phyloP scores from a whole-genome alignment of 1,284 basidiomycete genomes.

The Ganoderma lingzhi region DNA sequence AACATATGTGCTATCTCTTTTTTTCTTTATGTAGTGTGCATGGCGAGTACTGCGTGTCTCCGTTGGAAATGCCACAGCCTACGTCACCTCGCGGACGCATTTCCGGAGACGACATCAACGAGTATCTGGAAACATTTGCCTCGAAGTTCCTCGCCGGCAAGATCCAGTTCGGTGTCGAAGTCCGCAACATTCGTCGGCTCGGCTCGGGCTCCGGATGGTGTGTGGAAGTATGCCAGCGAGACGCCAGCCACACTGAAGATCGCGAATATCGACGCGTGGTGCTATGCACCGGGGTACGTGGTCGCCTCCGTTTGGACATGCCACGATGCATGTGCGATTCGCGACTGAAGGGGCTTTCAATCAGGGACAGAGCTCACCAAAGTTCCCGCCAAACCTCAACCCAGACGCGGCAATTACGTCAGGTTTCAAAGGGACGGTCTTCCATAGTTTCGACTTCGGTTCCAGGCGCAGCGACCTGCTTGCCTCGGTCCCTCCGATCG shows the following conservation, averaged over 20 bases:
- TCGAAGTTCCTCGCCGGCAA: slow-evolving; percentile 52
- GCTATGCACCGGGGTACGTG: slow-evolving; percentile 63
- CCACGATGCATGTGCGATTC: too few relatives aligned
- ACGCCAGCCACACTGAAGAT: slow-evolving; percentile 34
- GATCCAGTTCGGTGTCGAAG: slow-evolving; percentile 55
- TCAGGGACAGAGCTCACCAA: slow-evolving; percentile 62
- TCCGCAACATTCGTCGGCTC: slow-evolving; percentile 49
- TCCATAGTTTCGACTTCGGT: slow-evolving; percentile 60
- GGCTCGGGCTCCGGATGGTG: slow-evolving; percentile 44
- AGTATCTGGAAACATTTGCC: slow-evolving; percentile 61
- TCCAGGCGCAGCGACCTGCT: slow-evolving; percentile 51
- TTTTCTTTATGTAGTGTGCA: slow-evolving; percentile 53
- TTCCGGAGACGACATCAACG: slow-evolving; percentile 57
- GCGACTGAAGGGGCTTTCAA: background rate
- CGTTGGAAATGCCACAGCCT: slow-evolving; percentile 51
- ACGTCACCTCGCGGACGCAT: slow-evolving; percentile 51
- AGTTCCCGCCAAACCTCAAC: slow-evolving; percentile 48
- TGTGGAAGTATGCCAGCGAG: slow-evolving; percentile 48
- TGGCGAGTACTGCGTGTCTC: slow-evolving; percentile 64
- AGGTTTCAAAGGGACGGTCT: slow-evolving; percentile 53
- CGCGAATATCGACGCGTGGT: slow-evolving; percentile 56
- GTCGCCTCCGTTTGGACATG: too few relatives aligned
- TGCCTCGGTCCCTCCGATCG: slow-evolving; percentile 32
- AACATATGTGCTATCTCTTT: background rate
- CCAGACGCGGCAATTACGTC: slow-evolving; percentile 42